Evolutionary conservation across 768 basidiomycete genomes (phyloP).

Genomic region (Mycena olivaceomarginata): DNA sequence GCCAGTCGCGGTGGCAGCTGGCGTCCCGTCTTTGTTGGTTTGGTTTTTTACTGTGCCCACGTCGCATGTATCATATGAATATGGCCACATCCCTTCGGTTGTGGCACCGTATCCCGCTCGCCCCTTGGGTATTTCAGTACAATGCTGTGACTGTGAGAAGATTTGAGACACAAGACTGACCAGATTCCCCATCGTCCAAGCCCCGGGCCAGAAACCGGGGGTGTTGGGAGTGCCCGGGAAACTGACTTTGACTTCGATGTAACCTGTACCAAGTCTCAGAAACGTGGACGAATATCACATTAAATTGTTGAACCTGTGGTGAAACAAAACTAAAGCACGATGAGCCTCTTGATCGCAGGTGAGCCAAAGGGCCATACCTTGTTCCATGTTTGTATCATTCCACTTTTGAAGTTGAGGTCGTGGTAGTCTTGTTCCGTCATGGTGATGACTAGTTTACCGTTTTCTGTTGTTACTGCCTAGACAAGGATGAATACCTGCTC

Average conservation of each 20-base stretch:
- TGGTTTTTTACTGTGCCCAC: slow-evolving; percentile 92
- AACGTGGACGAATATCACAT: neutral
- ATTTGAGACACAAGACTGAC: slow-evolving; percentile 54
- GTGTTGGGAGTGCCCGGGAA: slow-evolving; percentile 77
- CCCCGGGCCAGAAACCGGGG: slow-evolving; percentile 92
- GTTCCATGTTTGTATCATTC: slow-evolving; percentile 45
- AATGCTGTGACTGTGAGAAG: neutral
- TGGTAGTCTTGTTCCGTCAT: slow-evolving; percentile 82
- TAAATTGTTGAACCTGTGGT: slow-evolving; percentile 78
- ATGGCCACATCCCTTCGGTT: slow-evolving; percentile 87
- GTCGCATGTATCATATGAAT: slow-evolving; percentile 91
- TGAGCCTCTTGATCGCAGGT: neutral
- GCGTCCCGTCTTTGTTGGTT: slow-evolving; percentile 75
- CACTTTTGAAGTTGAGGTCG: slow-evolving; percentile 90
- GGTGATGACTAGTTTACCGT: slow-evolving; percentile 89
- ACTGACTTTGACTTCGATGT: slow-evolving; percentile 89
- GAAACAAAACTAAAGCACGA: slow-evolving; percentile 78
- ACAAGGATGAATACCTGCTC: neutral
- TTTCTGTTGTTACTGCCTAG: slow-evolving; percentile 81
- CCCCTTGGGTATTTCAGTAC: slow-evolving; percentile 68
- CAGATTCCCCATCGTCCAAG: slow-evolving; percentile 88
- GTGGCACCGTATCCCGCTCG: slow-evolving; percentile 93
- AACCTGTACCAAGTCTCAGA: slow-evolving; percentile 71
- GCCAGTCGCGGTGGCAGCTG: slow-evolving; percentile 75
- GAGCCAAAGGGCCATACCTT: neutral